phyloP scores from a whole-genome alignment of 305 asterid genomes.

The Caryopteris hybrid region DNA sequence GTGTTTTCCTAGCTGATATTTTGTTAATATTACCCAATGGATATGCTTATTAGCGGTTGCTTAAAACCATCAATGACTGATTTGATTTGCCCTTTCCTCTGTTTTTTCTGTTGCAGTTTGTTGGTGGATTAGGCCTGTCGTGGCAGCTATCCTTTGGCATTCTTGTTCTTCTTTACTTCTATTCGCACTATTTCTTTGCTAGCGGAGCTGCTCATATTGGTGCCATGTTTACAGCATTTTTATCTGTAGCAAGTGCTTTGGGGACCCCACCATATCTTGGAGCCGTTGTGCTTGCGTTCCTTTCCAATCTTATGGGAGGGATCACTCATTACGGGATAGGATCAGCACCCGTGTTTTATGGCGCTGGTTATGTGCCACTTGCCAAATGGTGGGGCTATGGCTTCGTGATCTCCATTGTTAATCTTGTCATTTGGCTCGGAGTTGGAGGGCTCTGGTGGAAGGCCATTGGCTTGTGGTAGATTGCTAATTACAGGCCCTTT shows the following conservation, averaged over 20 bases:
- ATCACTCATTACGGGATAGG: slow-evolving; percentile 95
- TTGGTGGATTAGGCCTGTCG: slow-evolving; percentile 92
- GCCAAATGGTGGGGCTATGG: slow-evolving; percentile 99
- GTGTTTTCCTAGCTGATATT: too few species aligned
- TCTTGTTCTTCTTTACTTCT: slow-evolving; percentile 94
- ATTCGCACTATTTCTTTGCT: slow-evolving; percentile 95
- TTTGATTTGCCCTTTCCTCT: too few species aligned
- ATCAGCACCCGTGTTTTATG: slow-evolving; percentile 93
- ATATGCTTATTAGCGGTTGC: too few species aligned
- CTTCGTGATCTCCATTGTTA: slow-evolving; percentile 73
- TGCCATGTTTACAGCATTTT: slow-evolving; percentile 97
- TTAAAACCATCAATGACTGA: too few species aligned
- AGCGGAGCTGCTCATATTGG: slow-evolving; percentile 99
- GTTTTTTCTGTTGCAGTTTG: slow-evolving; percentile 56
- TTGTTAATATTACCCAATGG: too few species aligned
- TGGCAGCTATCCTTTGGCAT: slow-evolving; percentile 97
- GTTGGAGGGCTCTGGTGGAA: slow-evolving; percentile 98
- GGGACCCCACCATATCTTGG: slow-evolving; percentile 89
- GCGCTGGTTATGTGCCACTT: slow-evolving; percentile 96
- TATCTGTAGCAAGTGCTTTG: slow-evolving; percentile 86
- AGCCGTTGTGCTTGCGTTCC: slow-evolving; percentile 76
- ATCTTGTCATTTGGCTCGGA: slow-evolving; percentile 87
- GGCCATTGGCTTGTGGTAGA: slow-evolving; percentile 74
- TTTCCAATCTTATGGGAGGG: slow-evolving; percentile 98
- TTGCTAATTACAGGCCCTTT: too few species aligned